Evolutionary conservation across 2,329 filamentous ascomycete genomes (phyloP), one percentile per base, ranked within the genome.

Genomic region (Aaosphaeria arxii): DNA sequence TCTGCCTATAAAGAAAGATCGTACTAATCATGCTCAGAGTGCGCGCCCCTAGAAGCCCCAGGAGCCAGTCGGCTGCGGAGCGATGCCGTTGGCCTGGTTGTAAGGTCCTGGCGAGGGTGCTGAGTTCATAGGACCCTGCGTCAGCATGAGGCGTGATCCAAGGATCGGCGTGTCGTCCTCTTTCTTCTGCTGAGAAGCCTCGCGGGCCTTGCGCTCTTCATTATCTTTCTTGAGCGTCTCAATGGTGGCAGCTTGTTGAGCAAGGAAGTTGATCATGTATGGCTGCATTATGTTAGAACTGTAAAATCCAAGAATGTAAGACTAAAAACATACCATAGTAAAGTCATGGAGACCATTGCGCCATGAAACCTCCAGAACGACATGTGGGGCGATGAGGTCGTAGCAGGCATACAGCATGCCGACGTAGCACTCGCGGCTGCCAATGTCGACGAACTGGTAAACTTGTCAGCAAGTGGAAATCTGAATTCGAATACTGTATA

Each of bases 401-500:
- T 99, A 96, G 80, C 94, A 99, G 45, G 95, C 87, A 69, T 99
- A 99, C 43, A 99, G 82, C 91, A 99, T 99, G 67, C 91, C 95
- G n/a, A 96, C 94, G 70, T 96, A 99, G 81, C 94, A 99, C 73
- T 99, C 94, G 54, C 92, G 91, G 79, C 92, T 96, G 62, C 95
- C 94, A 74, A 99, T 96, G 68, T 99, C 94, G 65, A 99, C 94
- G 62, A 99, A 99, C 92, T 97, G 69, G 1, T 47, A 9, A 17
- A 35, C 17, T 13, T 29, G 38, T 38, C 42, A 43, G 41, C 11
- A 4, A 43, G 45, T 11, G 44, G 30, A n/a, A 45, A 29, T 28
- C 6, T 24, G n/a, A 4, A 30, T 36, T 28, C 17, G 29, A 29
- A 5, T 30, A 11, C 17, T 28, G 31, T 40, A 46, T 52, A 90